These are phyloP conservation scores for Eudorina sp. DNA, from an alignment of 139 green algal species.

Conservation along the genomic window DNA sequence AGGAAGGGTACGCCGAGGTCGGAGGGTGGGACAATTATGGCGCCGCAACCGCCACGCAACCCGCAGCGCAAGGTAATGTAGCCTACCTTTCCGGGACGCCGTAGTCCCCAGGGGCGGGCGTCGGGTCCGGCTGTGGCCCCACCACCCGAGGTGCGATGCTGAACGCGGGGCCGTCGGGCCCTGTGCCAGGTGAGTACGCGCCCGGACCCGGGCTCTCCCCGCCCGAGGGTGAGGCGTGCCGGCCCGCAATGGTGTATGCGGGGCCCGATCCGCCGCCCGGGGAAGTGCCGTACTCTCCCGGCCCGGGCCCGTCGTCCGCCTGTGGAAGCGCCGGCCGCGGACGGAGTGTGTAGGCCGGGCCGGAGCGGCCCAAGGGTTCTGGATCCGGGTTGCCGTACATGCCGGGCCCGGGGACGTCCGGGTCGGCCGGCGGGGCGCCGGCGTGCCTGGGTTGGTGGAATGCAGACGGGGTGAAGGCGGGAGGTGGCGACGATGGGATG, in stretches of 20 bases:
- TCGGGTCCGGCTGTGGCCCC: neutral
- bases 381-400: slow-evolving; percentile 37
- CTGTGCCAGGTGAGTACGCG: neutral
- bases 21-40: too few species aligned
- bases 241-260: slow-evolving; percentile 46
- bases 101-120: slow-evolving; percentile 40
- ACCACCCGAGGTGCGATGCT: slow-evolving; percentile 26
- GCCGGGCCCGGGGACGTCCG: slow-evolving; percentile 47
- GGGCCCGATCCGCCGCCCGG: slow-evolving; percentile 4
- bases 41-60: too few species aligned
- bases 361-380: slow-evolving; percentile 28
- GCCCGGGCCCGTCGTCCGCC: slow-evolving; percentile 8
- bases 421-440: slow-evolving; percentile 1
- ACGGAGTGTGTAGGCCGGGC: slow-evolving; percentile 51
- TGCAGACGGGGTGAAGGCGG: neutral
- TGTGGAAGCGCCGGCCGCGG: neutral
- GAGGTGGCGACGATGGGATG: too few species aligned
- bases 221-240: neutral
- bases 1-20: too few species aligned
- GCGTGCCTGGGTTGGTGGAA: neutral
- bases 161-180: slow-evolving; percentile 35
- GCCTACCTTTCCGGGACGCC: neutral
- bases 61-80: too few species aligned
- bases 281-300: slow-evolving; percentile 41
- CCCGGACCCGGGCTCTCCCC: slow-evolving; percentile 23